Evolutionary conservation across 2,329 filamentous ascomycete species (phyloP).

Genomic region (Talaromyces sp.): DNA sequence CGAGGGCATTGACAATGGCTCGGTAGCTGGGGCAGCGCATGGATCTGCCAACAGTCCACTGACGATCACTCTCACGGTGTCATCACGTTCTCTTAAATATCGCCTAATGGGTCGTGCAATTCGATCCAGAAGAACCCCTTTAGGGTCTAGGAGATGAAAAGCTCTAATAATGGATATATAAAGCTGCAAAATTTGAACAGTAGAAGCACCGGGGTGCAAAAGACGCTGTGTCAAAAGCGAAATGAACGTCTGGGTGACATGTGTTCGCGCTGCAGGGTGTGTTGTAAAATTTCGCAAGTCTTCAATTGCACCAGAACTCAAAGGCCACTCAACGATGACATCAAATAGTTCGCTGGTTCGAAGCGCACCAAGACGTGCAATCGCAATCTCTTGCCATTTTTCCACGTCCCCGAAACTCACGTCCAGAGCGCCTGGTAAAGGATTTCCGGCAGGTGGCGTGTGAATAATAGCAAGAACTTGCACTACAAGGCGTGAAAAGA

Average conservation of each 20-base stretch:
- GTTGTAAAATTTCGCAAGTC: conserved; percentile 62
- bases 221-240: conserved; percentile 57
- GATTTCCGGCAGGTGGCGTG: conserved; percentile 24
- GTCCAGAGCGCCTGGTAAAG: conserved; percentile 29
- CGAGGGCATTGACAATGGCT: conserved; percentile 26
- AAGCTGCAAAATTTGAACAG: conserved; percentile 66
- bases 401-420: conserved; percentile 49
- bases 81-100: conserved; percentile 66
- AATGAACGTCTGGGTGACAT: conserved; percentile 59
- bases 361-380: conserved; percentile 58
- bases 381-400: conserved; percentile 59
- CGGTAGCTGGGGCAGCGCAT: conserved; percentile 37
- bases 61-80: conserved; percentile 68
- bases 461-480: conserved; percentile 50
- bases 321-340: conserved; percentile 64
- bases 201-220: conserved; percentile 66
- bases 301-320: conserved; percentile 60
- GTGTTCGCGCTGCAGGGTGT: conserved; percentile 55
- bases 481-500: conserved; percentile 56
- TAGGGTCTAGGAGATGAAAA: conserved; percentile 65
- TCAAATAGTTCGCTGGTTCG: conserved; percentile 63
- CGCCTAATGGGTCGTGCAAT: conserved; percentile 65
- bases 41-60: conserved; percentile 63
- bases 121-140: conserved; percentile 68
- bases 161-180: conserved; percentile 69